Percentiles rank a stretch among this genome's conserved stretches.
These are phyloP conservation scores for Drosera capensis DNA, from an alignment of 148 eudicot genomes.

Conservation along the genomic window DNA sequence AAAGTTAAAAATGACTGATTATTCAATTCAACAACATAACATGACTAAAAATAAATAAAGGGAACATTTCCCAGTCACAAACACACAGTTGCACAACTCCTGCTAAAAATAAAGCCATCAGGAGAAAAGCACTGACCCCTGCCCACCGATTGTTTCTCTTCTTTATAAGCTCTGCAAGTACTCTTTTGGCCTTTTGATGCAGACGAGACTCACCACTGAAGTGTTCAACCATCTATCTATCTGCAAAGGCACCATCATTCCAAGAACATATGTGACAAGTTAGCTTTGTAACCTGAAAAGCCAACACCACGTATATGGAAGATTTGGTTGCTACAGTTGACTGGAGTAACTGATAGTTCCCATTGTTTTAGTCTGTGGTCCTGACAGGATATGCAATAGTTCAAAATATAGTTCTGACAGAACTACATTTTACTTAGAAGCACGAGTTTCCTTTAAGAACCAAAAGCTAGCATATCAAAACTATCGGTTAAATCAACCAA, in stretches of 20 bases:
- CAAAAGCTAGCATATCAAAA: too few relatives aligned
- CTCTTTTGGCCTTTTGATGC: conserved; percentile 1
- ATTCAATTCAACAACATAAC: background rate
- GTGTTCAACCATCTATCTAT: conserved; percentile 14
- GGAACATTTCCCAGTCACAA: background rate
- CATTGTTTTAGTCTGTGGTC: too few relatives aligned
- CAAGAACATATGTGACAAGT: conserved; percentile 10
- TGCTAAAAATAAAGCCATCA: background rate
- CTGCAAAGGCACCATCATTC: conserved; percentile 15
- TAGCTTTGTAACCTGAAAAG: conserved; percentile 16
- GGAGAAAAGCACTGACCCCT: background rate
- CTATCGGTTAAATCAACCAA: too few relatives aligned
- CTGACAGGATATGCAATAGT: background rate
- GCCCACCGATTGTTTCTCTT: conserved; percentile 3
- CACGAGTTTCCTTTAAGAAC: too few relatives aligned
- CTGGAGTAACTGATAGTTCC: too few relatives aligned
- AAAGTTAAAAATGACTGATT: too few relatives aligned
- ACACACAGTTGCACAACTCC: background rate
- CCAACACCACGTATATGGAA: conserved; percentile 9
- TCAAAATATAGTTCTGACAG: too few relatives aligned
- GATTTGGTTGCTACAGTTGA: too few relatives aligned
- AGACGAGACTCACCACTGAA: conserved; percentile 4
- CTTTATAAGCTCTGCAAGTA: background rate
- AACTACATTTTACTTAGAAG: too few relatives aligned
- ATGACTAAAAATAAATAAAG: background rate